phyloP scores from a whole-genome alignment of 257 asterid species.

The Gynochthodes officinalis region DNA sequence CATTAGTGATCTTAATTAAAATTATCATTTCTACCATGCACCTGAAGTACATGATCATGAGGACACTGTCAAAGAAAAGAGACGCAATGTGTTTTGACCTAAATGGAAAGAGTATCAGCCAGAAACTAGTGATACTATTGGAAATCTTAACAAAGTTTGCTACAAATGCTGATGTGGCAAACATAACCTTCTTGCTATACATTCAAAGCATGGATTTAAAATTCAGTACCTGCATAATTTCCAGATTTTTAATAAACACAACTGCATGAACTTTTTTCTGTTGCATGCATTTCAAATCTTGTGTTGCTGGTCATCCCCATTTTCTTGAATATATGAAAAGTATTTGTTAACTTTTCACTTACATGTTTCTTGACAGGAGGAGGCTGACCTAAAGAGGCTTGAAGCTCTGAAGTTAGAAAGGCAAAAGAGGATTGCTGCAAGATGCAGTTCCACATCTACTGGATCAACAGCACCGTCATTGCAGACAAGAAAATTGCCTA shows the following conservation, averaged over 20 bases:
- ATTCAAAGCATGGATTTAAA: background rate
- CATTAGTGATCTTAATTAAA: background rate
- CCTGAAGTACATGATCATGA: background rate
- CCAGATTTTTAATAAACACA: background rate
- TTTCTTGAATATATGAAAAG: background rate
- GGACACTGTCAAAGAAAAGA: background rate
- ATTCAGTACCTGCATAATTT: background rate
- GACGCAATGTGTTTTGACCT: background rate
- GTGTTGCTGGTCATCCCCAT: background rate
- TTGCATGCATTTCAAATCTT: background rate
- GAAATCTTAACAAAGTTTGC: background rate
- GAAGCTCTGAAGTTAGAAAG: slow-evolving; percentile 79
- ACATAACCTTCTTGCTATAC: background rate
- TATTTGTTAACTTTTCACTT: background rate
- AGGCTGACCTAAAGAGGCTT: slow-evolving; percentile 59
- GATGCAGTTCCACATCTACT: slow-evolving; percentile 47
- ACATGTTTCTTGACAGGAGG: slow-evolving; percentile 55
- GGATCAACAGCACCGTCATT: slow-evolving; percentile 39
- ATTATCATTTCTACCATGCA: background rate
- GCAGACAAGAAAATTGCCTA: slow-evolving; percentile 47
- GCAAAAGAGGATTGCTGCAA: slow-evolving; percentile 80
- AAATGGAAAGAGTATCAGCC: background rate
- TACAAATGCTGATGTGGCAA: background rate
- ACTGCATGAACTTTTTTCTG: background rate
- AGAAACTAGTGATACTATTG: background rate